Conservation (phyloP, 768 basidiomycete species). For the Termitomyces heimii region DNA sequence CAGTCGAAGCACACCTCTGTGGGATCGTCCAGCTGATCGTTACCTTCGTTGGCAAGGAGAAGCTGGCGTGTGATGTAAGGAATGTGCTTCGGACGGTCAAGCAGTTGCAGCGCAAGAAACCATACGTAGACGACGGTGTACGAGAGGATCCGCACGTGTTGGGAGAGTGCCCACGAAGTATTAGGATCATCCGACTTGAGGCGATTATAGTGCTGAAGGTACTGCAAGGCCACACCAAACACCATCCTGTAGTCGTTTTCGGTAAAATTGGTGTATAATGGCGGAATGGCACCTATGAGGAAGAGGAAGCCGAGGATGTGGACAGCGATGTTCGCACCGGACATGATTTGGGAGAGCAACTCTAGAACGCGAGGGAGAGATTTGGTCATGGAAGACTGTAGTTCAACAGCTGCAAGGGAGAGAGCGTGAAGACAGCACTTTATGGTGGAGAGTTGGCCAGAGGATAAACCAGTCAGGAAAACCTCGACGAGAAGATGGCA, state of each 20-base stretch:
- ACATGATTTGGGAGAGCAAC: slow-evolving; percentile 91
- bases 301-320: slow-evolving; percentile 92
- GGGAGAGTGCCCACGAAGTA: slow-evolving; percentile 81
- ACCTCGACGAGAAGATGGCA: slow-evolving; percentile 70
- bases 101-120: slow-evolving; percentile 85
- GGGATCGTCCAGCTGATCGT: slow-evolving; percentile 71
- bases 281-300: slow-evolving; percentile 75
- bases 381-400: slow-evolving; percentile 76
- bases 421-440: slow-evolving; percentile 89
- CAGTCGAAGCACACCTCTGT: slow-evolving; percentile 98
- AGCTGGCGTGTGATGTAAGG: slow-evolving; percentile 85
- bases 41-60: slow-evolving; percentile 77
- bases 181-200: slow-evolving; percentile 38
- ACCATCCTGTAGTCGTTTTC: slow-evolving; percentile 89
- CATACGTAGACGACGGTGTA: slow-evolving; percentile 91
- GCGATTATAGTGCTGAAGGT: slow-evolving; percentile 86
- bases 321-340: slow-evolving; percentile 88
- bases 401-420: slow-evolving; percentile 81
- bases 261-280: slow-evolving; percentile 85
- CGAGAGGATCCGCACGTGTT: slow-evolving; percentile 85
- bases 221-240: slow-evolving; percentile 90
- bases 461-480: slow-evolving; percentile 56
- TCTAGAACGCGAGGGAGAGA: slow-evolving; percentile 75
- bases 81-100: slow-evolving; percentile 76
- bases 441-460: slow-evolving; percentile 68